Evolutionary conservation across 2,329 filamentous ascomycete genomes (phyloP), one percentile per base, ranked within the genome.

Genomic region (Colletotrichum sp.): DNA sequence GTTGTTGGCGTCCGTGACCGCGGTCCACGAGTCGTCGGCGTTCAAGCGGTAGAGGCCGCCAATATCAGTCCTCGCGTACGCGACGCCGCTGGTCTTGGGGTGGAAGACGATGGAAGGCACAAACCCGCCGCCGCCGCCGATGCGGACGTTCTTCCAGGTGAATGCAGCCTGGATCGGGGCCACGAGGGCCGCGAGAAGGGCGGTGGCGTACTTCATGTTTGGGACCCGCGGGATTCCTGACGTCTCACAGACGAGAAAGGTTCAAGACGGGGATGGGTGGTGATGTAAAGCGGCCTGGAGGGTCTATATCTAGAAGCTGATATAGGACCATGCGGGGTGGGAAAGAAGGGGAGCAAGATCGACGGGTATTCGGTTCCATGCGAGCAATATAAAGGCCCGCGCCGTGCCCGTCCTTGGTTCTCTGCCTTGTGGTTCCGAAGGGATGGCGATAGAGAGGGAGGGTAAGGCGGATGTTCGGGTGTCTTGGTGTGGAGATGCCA

Each of bases 81-180:
- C 89, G 8, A 92, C 81, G 7, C 89, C 89, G 77, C 88, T 84
- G 6, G 81, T 83, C 28, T 83, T 87, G 9, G 89, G 89, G 78
- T 92, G 90, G 82, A 91, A 92, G 28, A 90, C 85, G 67, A 92
- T 89, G 28, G 90, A 87, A 3, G 89, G 87, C 5, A 90, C 86
- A 78, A 92, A 92, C 16, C 90, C 90, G 67, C 90, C 90, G n/a
- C 90, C 90, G 24, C 90, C 90, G 65, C 90, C 90, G 68, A 90
- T 89, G 66, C 83, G 84, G 63, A 88, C 89, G 79, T 88, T 90
- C 70, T 88, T 84, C 89, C 88, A 89, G 30, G 84, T 85, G 75
- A 82, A 84, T 66, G 85, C 84, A n/a, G 83, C 84, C 30, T 80
- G 79, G 18, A 80, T 75, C 8, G 81, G 80, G 49, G 78, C 78